Evolutionary conservation across 192 early-diverging fungal genomes (phyloP).

Genomic region (Phlyctochytrium bullatum): DNA sequence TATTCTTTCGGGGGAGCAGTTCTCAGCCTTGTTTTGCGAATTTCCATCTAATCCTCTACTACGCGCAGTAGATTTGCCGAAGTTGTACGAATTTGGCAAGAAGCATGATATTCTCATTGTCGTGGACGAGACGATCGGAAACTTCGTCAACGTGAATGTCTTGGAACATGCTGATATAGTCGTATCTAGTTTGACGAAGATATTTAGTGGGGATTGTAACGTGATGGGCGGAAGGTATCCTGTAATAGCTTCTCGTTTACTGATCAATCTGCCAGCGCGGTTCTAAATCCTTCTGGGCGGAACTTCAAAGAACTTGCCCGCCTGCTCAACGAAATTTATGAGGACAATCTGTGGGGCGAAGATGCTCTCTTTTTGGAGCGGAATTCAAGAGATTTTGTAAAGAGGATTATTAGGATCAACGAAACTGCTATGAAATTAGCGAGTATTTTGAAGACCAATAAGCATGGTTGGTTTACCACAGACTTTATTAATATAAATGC

Average conservation of each 20-base stretch:
- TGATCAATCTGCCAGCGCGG: slow-evolving; percentile 41
- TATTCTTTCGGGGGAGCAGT: slow-evolving; percentile 48
- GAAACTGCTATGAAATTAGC: slow-evolving; percentile 70
- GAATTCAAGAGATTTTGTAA: slow-evolving; percentile 84
- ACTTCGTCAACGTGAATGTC: slow-evolving; percentile 84
- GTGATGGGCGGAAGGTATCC: slow-evolving; percentile 95
- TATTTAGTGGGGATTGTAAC: slow-evolving; percentile 94
- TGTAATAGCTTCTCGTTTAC: slow-evolving; percentile 4
- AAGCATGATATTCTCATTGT: slow-evolving; percentile 74
- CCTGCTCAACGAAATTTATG: slow-evolving; percentile 59
- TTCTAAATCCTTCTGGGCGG: slow-evolving; percentile 71
- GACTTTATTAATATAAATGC: slow-evolving; percentile 6
- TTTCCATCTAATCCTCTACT: slow-evolving; percentile 93
- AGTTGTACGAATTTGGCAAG: slow-evolving; percentile 74
- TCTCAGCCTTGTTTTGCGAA: slow-evolving; percentile 82
- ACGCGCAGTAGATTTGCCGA: slow-evolving; percentile 74
- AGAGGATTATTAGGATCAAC: slow-evolving; percentile 74
- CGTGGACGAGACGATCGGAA: slow-evolving; percentile 94
- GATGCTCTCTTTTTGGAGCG: slow-evolving; percentile 95
- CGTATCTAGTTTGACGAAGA: slow-evolving; percentile 90
- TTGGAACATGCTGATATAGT: slow-evolving; percentile 80
- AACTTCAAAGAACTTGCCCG: slow-evolving; percentile 40
- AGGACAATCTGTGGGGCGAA: slow-evolving; percentile 85
- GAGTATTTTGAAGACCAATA: background rate
- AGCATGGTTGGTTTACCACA: background rate